Evolutionary conservation across 1,284 basidiomycete genomes (phyloP), one percentile per base, ranked within the genome.

Genomic region (Porodaedalea pini): DNA sequence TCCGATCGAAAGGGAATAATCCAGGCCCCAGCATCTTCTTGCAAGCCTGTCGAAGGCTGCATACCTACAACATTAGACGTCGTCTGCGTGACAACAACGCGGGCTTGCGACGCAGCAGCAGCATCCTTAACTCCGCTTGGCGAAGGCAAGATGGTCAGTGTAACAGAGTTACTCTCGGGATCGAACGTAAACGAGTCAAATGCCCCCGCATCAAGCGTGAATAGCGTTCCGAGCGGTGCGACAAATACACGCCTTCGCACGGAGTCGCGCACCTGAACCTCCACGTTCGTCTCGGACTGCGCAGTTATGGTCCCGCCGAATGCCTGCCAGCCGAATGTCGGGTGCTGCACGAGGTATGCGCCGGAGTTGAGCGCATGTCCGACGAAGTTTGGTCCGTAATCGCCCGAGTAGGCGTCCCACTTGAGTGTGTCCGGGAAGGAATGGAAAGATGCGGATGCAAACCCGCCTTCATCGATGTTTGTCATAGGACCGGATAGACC

Each of bases 291-390:
- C 11, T 32, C 25, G 23, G 71, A 70, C 11, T 71, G 73, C 13
- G 74, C 69, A 19, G 73, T 64, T 23, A 82, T 70, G 43, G 73
- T 76, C 7, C 81, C 81, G 40, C 81, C 81, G 62, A 82, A 81
- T 3, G 79, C 80, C 67, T 83, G 80, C 80, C 81, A 83, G n/a
- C 81, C 81, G 62, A 82, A 83, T 57, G 76, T 72, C 19, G 80
- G 79, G 58, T 83, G 79, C 58, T 81, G 70, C 56, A 82, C 67
- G 64, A 83, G 71, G 62, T 75, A 80, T 0, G 78, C 78, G 52
- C 78, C 78, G 57, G 77, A 79, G 34, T 80, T 78, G 71, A 82
- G 77, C 2, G 77, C 65, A 63, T 80, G 78, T 10, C 81, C 80
- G 56, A 80, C 79, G 63, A 81, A 81, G 67, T 81, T 81, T 4